phyloP scores from a whole-genome alignment of 2,329 filamentous ascomycete species.

The Colletotrichum camelliae region DNA sequence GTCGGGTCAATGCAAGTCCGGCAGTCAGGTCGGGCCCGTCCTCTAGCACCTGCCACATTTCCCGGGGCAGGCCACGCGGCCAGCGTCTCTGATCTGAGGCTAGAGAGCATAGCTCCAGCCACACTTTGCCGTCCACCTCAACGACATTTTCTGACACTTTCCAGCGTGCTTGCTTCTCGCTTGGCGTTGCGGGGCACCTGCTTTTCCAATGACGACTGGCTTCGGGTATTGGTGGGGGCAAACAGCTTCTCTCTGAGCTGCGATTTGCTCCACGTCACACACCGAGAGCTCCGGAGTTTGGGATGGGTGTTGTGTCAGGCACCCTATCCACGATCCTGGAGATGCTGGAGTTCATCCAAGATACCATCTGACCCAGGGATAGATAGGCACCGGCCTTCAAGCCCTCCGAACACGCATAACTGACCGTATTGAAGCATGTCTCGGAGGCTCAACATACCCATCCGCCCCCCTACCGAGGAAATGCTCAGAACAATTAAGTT shows the following conservation, averaged over 20 bases:
- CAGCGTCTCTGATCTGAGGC: not conserved
- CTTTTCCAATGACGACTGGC: not conserved
- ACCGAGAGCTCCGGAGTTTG: not conserved
- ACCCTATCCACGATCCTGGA: not conserved
- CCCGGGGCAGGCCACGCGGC: not conserved
- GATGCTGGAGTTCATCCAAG: not conserved
- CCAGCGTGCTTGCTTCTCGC: not conserved
- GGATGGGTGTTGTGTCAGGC: not conserved
- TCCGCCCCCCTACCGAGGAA: not conserved
- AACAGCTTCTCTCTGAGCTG: not conserved
- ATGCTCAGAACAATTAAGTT: not conserved
- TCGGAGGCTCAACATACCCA: not conserved
- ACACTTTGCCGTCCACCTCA: not conserved
- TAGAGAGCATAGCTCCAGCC: not conserved
- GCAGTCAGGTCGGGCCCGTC: not conserved
- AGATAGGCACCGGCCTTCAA: not conserved
- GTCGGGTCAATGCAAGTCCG: conserved; percentile 12
- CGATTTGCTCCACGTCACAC: not conserved
- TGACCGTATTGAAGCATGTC: not conserved
- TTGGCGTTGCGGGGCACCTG: not conserved
- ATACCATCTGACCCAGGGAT: not conserved
- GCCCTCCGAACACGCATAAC: not conserved
- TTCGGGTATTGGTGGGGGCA: conserved; percentile 7
- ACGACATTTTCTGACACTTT: not conserved
- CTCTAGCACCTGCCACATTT: not conserved